Evolutionary conservation across 441 rosid genomes (phyloP).

Genomic region (Euphorbia neoarborescens): DNA sequence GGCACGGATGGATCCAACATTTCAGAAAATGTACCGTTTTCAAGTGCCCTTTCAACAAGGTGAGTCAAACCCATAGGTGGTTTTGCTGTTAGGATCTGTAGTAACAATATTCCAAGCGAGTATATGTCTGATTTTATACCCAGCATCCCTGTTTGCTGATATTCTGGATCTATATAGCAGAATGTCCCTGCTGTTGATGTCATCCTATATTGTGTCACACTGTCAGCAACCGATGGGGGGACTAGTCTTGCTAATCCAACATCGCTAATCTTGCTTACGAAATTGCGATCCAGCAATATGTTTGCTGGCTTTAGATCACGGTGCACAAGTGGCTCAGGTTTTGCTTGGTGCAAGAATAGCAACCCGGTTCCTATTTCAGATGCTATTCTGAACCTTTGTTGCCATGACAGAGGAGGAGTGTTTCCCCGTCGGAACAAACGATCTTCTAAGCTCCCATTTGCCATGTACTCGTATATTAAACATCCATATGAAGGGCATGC

Average conservation of each 20-base stretch:
- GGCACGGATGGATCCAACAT: slow-evolving; percentile 63
- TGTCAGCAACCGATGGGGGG: slow-evolving; percentile 72
- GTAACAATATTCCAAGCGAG: slow-evolving; percentile 75
- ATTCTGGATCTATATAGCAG: slow-evolving; percentile 93
- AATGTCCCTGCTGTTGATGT: slow-evolving; percentile 92
- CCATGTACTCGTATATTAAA: slow-evolving; percentile 82
- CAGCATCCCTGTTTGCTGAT: slow-evolving; percentile 91
- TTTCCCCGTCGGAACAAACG: slow-evolving; percentile 57
- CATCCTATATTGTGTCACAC: slow-evolving; percentile 82
- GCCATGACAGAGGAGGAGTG: slow-evolving; percentile 72
- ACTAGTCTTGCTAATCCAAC: slow-evolving; percentile 89
- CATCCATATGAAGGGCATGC: slow-evolving; percentile 89
- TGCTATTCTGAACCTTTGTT: slow-evolving; percentile 69
- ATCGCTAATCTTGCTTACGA: slow-evolving; percentile 78
- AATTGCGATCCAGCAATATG: slow-evolving; percentile 82
- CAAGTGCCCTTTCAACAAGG: slow-evolving; percentile 34
- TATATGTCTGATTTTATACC: slow-evolving; percentile 82
- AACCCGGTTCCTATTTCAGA: slow-evolving; percentile 79
- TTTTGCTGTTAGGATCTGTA: slow-evolving; percentile 70
- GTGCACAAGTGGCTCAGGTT: slow-evolving; percentile 91
- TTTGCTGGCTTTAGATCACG: slow-evolving; percentile 87
- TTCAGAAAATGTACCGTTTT: slow-evolving; percentile 34
- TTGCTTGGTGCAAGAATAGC: slow-evolving; percentile 79
- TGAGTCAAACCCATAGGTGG: slow-evolving; percentile 90
- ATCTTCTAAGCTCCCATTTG: slow-evolving; percentile 85